Evolutionary conservation across 768 basidiomycete genomes (phyloP), one percentile per base, ranked within the genome.

Genomic region (Lactarius indigo): DNA sequence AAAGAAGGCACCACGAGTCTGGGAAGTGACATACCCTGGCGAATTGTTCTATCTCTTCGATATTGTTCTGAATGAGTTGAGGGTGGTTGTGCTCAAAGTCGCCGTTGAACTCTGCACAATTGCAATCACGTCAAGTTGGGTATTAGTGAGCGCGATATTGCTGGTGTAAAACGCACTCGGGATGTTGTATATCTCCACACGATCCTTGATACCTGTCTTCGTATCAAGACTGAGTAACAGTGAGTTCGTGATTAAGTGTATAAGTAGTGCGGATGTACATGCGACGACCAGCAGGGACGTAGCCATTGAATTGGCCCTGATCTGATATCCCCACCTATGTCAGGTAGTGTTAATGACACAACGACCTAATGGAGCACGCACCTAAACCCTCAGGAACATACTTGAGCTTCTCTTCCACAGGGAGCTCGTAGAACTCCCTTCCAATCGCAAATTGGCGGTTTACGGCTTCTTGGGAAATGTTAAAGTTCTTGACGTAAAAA

Each of bases 401-500:
- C 66, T 79, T 79, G 41, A 77, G 68, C 76, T 83, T 84, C 75
- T 84, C 83, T 70, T 82, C 80, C 5, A 83, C 73, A 1, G 84
- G 82, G 0, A 83, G 72, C 35, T 85, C 81, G 69, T 84, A 84
- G 72, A 84, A 81, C 56, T 75, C 72, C 55, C 78, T 77, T 0
- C 83, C 83, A 33, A 85, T 70, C 0, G 78, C 75, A 70, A 83
- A 83, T 70, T 85, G 83, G 37, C 79, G 70, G 70, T 84, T 77
- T 23, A 85, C 82, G 17, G 74, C 73, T 63, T 81, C 80, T 70
- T 83, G 80, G 10, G 78, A 73, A 67, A 85, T 81, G 68, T 79
- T 81, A 71, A 81, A 84, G 72, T 80, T 80, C 75, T 79, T 81
- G 42, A 83, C 81, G 72, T 83, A 83, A 78, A 82, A 83, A 75